Evolutionary conservation across 495 filamentous ascomycete species (phyloP).

Genomic region (Annulohypoxylon moriforme): DNA sequence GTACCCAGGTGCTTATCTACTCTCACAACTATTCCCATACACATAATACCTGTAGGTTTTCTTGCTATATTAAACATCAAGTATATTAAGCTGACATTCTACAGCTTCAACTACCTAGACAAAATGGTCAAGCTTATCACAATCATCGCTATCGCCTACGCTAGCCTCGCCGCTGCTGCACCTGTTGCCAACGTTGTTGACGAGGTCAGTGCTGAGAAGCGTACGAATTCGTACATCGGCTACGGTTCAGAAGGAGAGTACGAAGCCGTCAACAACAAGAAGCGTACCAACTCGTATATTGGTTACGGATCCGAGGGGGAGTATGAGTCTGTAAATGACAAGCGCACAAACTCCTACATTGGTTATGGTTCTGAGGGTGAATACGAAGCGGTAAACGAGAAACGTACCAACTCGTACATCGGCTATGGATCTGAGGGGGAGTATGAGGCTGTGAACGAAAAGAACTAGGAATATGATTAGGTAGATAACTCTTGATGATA

Average conservation of each 20-base stretch:
- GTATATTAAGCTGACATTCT: not conserved
- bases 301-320: not conserved
- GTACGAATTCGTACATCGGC: not conserved
- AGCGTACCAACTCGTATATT: not conserved
- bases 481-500: not conserved
- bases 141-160: not conserved
- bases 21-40: too few relatives aligned
- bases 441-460: not conserved
- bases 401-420: not conserved
- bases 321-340: not conserved
- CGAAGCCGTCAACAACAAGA: not conserved
- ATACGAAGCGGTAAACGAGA: constrained; percentile 6
- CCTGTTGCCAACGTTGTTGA: not conserved
- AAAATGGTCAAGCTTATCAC: not conserved
- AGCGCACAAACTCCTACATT: not conserved
- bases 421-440: not conserved
- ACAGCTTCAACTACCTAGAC: not conserved
- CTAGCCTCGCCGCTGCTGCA: not conserved
- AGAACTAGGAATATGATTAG: not conserved
- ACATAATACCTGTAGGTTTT: too few relatives aligned
- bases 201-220: not conserved
- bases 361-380: not conserved
- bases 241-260: constrained; percentile 4
- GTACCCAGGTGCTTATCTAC: too few relatives aligned
- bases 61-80: not conserved